phyloP scores from a whole-genome alignment of 805 yeast genomes.

The Scheffersomyces amazonensis region DNA sequence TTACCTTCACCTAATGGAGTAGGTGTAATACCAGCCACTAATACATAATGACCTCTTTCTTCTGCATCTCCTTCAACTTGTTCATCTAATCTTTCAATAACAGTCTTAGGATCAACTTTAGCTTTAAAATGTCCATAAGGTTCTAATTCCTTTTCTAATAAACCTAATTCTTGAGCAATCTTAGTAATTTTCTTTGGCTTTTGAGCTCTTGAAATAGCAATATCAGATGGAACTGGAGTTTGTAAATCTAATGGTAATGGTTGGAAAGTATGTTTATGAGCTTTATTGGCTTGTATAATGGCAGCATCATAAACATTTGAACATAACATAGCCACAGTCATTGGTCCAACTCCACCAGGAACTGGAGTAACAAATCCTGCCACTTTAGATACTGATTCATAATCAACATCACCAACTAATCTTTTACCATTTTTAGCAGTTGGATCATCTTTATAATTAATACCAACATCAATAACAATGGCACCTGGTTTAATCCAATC shows the following conservation, averaged over 20 bases:
- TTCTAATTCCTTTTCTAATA: slow-evolving; percentile 75
- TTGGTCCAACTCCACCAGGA: slow-evolving; percentile 99
- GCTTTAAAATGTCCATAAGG: slow-evolving; percentile 89
- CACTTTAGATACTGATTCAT: slow-evolving; percentile 55
- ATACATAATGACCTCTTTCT: slow-evolving; percentile 78
- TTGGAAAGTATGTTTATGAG: slow-evolving; percentile 45
- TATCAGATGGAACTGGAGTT: slow-evolving; percentile 84
- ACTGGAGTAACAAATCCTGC: slow-evolving; percentile 88
- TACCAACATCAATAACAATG: slow-evolving; percentile 92
- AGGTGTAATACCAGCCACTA: slow-evolving; percentile 97
- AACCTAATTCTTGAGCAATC: slow-evolving; percentile 81
- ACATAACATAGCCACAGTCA: slow-evolving; percentile 96
- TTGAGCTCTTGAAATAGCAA: slow-evolving; percentile 85
- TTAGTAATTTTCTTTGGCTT: slow-evolving; percentile 76
- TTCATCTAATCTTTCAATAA: slow-evolving; percentile 60
- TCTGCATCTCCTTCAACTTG: slow-evolving; percentile 57
- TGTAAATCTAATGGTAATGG: slow-evolving; percentile 53
- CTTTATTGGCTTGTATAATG: slow-evolving; percentile 48
- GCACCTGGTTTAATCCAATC: slow-evolving; percentile 86
- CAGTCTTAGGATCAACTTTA: slow-evolving; percentile 67
- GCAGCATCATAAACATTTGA: slow-evolving; percentile 83
- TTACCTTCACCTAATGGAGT: slow-evolving; percentile 98
- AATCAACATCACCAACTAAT: slow-evolving; percentile 96
- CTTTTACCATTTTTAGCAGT: slow-evolving; percentile 73
- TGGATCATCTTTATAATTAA: slow-evolving; percentile 79